These are phyloP conservation scores for Cyberlindnera subsufficiens DNA, from an alignment of 805 yeast species.

Conservation along the genomic window DNA sequence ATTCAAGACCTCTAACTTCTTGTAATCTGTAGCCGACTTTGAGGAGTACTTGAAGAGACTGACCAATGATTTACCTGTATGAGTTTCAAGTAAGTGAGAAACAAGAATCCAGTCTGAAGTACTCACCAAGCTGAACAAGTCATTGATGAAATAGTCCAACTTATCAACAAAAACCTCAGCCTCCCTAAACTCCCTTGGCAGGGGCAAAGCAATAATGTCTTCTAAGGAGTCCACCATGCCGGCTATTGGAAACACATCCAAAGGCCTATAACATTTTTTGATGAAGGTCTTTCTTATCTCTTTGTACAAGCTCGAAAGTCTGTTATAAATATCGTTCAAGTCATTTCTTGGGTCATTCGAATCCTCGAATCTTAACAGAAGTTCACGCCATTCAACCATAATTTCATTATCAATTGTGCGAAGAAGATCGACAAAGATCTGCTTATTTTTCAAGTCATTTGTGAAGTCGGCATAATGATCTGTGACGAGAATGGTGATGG, in stretches of 20 bases:
- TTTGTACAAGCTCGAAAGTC: slow-evolving; percentile 44
- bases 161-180: slow-evolving; percentile 58
- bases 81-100: slow-evolving; percentile 67
- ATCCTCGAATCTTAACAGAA: slow-evolving; percentile 20
- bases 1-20: slow-evolving; percentile 59
- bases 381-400: slow-evolving; percentile 40
- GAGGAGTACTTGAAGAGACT: slow-evolving; percentile 51
- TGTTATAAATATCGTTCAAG: slow-evolving; percentile 23
- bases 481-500: slow-evolving; percentile 60
- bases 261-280: slow-evolving; percentile 64
- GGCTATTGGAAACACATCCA: slow-evolving; percentile 18
- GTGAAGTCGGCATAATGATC: slow-evolving; percentile 74
- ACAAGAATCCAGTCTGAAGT: slow-evolving; percentile 75
- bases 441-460: slow-evolving; percentile 56
- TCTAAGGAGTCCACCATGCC: slow-evolving; percentile 1
- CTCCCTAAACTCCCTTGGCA: slow-evolving; percentile 35
- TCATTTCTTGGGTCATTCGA: slow-evolving; percentile 18
- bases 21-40: slow-evolving; percentile 28
- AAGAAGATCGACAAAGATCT: slow-evolving; percentile 55
- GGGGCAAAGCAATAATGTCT: background rate
- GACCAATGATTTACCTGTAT: slow-evolving; percentile 49
- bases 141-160: slow-evolving; percentile 56
- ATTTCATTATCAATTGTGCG: slow-evolving; percentile 66
- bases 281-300: slow-evolving; percentile 64
- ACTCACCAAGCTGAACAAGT: slow-evolving; percentile 50